Evolutionary conservation across 2,329 filamentous ascomycete species (phyloP).

Genomic region (Reticulascus tulasneorum): DNA sequence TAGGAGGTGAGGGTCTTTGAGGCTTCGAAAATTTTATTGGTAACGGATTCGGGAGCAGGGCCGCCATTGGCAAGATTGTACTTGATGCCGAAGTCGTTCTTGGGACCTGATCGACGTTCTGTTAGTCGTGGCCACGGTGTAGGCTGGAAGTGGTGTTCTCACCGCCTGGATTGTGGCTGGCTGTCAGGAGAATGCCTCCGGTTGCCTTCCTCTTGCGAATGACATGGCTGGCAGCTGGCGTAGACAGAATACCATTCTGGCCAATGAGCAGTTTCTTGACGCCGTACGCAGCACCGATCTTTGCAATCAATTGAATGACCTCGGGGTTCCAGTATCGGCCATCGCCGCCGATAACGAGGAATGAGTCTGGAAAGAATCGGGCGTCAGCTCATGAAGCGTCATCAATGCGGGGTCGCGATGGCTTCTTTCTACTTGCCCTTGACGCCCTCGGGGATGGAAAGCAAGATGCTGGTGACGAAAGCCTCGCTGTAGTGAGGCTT

Average conservation of each 20-base stretch:
- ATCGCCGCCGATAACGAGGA: constrained; percentile 95
- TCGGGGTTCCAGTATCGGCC: constrained; percentile 97
- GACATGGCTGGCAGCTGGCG: constrained; percentile 90
- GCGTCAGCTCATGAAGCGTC: background rate
- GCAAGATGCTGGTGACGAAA: constrained; percentile 88
- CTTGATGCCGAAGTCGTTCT: constrained; percentile 98
- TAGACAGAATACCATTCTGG: constrained; percentile 93
- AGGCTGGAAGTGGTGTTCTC: constrained; percentile 28
- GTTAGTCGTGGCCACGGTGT: constrained; percentile 3
- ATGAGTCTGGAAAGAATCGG: constrained; percentile 47
- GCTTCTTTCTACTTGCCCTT: constrained; percentile 55
- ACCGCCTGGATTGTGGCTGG: constrained; percentile 98
- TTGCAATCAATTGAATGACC: constrained; percentile 93
- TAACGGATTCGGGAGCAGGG: constrained; percentile 91
- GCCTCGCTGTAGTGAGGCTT: constrained; percentile 92
- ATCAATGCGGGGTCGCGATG: background rate
- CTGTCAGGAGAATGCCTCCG: constrained; percentile 92
- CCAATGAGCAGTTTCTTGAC: constrained; percentile 98
- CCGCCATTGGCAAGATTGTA: constrained; percentile 98
- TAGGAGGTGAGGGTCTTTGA: constrained; percentile 89
- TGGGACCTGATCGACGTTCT: constrained; percentile 60
- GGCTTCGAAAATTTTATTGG: constrained; percentile 94
- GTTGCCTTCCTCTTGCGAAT: constrained; percentile 94
- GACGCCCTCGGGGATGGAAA: constrained; percentile 92
- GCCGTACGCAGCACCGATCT: constrained; percentile 93